Evolutionary conservation across 805 yeast genomes (phyloP).

Genomic region (Yamadazyma endophytica): DNA sequence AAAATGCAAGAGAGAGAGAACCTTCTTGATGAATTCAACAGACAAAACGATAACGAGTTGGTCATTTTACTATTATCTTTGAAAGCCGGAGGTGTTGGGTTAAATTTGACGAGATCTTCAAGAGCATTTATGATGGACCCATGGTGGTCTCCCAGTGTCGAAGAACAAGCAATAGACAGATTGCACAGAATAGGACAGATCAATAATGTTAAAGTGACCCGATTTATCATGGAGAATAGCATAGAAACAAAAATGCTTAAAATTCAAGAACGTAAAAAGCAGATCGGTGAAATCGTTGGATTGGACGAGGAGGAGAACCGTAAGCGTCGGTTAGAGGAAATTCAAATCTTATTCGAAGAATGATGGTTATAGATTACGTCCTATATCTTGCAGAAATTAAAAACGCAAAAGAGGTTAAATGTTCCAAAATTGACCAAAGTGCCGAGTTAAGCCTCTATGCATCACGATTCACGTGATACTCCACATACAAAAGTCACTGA

Average conservation of each 20-base stretch:
- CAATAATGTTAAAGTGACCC: conserved; percentile 62
- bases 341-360: conserved; percentile 62
- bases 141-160: conserved; percentile 94
- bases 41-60: conserved; percentile 23
- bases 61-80: conserved; percentile 66
- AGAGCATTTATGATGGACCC: conserved; percentile 91
- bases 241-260: conserved; percentile 86
- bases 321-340: conserved; percentile 66
- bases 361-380: too few species aligned
- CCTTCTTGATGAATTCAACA: conserved; percentile 54
- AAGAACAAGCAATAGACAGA: conserved; percentile 88
- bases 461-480: background rate
- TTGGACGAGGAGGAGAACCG: conserved; percentile 72
- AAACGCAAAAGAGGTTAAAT: too few species aligned
- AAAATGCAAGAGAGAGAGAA: conserved; percentile 59
- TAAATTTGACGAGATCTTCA: conserved; percentile 81
- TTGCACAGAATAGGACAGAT: conserved; percentile 88
- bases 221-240: conserved; percentile 79
- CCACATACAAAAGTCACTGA: background rate
- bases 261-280: conserved; percentile 81
- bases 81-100: conserved; percentile 94
- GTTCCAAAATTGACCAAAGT: too few species aligned
- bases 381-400: too few species aligned
- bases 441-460: too few species aligned
- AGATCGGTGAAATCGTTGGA: conserved; percentile 75